phyloP scores from a whole-genome alignment of 23 red algal genomes.

The Agarophyton chilense region DNA sequence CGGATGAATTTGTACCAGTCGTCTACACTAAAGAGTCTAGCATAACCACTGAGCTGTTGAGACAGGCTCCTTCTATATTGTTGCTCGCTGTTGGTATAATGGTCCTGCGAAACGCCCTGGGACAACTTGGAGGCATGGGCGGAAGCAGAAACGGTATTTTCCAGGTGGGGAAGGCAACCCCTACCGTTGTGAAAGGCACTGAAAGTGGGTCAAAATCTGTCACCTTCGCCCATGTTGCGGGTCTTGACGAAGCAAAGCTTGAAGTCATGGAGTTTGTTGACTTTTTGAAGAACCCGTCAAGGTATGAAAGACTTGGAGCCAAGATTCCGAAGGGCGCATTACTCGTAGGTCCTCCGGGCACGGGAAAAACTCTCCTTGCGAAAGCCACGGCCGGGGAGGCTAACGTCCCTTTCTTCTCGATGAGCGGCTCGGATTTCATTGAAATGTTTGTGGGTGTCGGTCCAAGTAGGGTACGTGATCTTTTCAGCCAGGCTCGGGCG shows the following conservation, averaged over 20 bases:
- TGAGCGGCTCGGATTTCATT: conserved; percentile 98
- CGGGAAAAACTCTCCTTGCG: conserved; percentile 96
- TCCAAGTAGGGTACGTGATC: conserved; percentile 90
- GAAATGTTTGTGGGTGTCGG: conserved; percentile 99
- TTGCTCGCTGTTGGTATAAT: conserved; percentile 83
- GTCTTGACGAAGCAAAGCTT: conserved; percentile 97
- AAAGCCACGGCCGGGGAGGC: conserved; percentile 97
- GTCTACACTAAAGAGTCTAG: conserved; percentile 79
- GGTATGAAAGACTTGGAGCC: conserved; percentile 90
- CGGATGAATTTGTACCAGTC: conserved; percentile 89
- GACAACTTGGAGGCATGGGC: conserved; percentile 65
- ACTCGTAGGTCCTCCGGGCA: conserved; percentile 95
- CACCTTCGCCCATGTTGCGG: conserved; percentile 92
- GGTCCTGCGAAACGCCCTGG: conserved; percentile 73
- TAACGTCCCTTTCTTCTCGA: conserved; percentile 98
- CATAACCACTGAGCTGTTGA: conserved; percentile 73
- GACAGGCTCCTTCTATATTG: conserved; percentile 78
- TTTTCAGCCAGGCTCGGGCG: conserved; percentile 90
- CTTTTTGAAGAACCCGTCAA: conserved; percentile 88
- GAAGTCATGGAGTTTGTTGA: conserved; percentile 99
- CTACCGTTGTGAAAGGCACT: conserved; percentile 83
- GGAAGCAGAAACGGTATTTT: conserved; percentile 89
- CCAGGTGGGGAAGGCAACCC: conserved; percentile 98
- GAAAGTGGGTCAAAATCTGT: conserved; percentile 58
- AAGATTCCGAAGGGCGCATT: conserved; percentile 98